These are phyloP conservation scores for Ensete glaucum DNA, from an alignment of 176 grass and related monocot genomes.

Conservation along the genomic window DNA sequence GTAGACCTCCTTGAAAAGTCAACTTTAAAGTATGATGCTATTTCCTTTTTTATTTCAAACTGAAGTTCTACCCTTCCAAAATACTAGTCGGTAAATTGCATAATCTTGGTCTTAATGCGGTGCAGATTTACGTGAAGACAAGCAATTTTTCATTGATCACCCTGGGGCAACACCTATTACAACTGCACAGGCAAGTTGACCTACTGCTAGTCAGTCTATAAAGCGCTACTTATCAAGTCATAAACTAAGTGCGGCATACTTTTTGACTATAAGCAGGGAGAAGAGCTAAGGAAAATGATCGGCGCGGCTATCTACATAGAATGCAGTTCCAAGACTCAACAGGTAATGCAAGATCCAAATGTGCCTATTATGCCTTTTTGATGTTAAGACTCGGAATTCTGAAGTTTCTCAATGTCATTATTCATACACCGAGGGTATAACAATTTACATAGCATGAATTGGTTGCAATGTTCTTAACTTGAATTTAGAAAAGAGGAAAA, in stretches of 20 bases:
- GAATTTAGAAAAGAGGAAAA: too few species aligned
- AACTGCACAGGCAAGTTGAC: conserved; percentile 3
- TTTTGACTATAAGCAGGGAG: conserved; percentile 9
- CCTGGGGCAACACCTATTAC: conserved; percentile 7
- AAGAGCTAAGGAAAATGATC: conserved; percentile 12
- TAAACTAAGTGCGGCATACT: neutral
- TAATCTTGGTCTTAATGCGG: neutral
- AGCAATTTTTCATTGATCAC: conserved; percentile 16
- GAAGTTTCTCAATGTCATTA: neutral
- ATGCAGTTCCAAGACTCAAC: conserved; percentile 23
- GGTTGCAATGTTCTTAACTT: too few species aligned
- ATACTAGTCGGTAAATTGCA: neutral
- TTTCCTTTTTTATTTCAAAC: neutral
- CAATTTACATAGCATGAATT: too few species aligned
- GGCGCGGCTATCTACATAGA: conserved; percentile 14
- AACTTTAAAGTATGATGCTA: too few species aligned
- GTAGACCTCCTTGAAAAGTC: too few species aligned
- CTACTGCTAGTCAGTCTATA: neutral
- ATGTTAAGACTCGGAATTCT: neutral
- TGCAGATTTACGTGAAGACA: conserved; percentile 18
- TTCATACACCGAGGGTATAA: too few species aligned
- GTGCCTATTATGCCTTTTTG: neutral
- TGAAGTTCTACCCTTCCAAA: neutral
- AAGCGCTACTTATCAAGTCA: neutral
- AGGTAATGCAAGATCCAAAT: neutral